Evolutionary conservation across 805 yeast species (phyloP).

Genomic region (Monosporozyma aquatica): DNA sequence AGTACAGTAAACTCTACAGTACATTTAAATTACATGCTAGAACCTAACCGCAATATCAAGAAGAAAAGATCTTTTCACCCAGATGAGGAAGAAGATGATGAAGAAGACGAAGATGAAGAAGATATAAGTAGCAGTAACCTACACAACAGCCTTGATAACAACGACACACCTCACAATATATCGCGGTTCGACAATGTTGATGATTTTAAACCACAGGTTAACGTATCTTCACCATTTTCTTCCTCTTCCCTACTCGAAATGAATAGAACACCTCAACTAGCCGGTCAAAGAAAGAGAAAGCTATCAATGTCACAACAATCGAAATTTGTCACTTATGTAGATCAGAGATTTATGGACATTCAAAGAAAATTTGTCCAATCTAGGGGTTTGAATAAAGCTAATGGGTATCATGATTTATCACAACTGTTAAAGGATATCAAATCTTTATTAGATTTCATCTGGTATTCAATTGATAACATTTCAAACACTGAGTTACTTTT

Average conservation of each 20-base stretch:
- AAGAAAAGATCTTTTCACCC: no score
- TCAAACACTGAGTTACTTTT: constrained; percentile 23
- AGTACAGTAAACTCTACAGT: background rate
- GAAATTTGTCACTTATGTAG: constrained; percentile 45
- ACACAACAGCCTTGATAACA: no score
- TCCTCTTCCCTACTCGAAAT: constrained; percentile 7
- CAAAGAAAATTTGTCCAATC: constrained; percentile 46
- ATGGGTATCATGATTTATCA: constrained; percentile 24
- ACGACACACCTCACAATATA: no score
- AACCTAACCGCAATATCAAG: background rate
- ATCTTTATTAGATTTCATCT: constrained; percentile 44
- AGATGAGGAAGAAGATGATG: background rate
- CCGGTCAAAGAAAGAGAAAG: constrained; percentile 16
- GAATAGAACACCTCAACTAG: background rate
- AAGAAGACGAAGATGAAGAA: background rate
- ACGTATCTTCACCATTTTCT: constrained; percentile 27
- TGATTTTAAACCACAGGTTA: constrained; percentile 26
- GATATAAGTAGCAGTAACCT: background rate
- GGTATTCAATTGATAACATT: constrained; percentile 46
- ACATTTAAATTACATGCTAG: background rate
- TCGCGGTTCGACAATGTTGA: constrained; percentile 24
- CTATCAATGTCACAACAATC: constrained; percentile 46
- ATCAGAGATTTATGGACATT: constrained; percentile 41
- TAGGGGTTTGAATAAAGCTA: constrained; percentile 29
- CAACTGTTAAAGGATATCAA: constrained; percentile 39